Evolutionary conservation across 768 basidiomycete genomes (phyloP).

Genomic region (Scleroderma citrinum): DNA sequence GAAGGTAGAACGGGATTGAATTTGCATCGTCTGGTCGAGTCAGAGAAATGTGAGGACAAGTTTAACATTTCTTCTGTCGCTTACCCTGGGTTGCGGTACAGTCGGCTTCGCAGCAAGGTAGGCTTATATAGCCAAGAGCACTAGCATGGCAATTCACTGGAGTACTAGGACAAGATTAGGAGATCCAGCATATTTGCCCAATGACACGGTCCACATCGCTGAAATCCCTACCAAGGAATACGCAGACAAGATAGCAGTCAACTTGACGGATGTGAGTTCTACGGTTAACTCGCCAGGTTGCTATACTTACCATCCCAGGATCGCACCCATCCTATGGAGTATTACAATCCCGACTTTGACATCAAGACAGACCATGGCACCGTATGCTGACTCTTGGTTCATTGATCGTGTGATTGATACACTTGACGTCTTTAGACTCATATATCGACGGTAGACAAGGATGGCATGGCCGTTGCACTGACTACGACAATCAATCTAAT

Average conservation of each 20-base stretch:
- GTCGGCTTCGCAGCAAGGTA: constrained; percentile 60
- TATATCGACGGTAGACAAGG: no score
- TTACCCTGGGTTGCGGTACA: constrained; percentile 5
- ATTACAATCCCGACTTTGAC: constrained; percentile 83
- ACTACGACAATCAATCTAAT: no score
- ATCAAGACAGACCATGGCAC: constrained; percentile 89
- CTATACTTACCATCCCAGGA: constrained; percentile 45
- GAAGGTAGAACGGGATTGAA: constrained; percentile 55
- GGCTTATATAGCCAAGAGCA: constrained; percentile 8
- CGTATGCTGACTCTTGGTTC: constrained; percentile 40
- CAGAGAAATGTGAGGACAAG: constrained; percentile 63
- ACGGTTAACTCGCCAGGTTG: not conserved
- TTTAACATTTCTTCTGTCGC: constrained; percentile 7
- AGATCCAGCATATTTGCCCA: constrained; percentile 61
- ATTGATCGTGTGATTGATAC: constrained; percentile 7
- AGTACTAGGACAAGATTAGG: constrained; percentile 74
- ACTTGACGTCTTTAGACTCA: no score
- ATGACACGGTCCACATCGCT: constrained; percentile 48
- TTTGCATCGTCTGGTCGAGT: constrained; percentile 78
- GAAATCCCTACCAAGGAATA: constrained; percentile 68
- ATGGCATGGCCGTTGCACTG: no score
- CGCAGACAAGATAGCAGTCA: constrained; percentile 50
- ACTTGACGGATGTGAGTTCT: constrained; percentile 78
- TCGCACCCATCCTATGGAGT: constrained; percentile 70
- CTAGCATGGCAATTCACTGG: no score